Evolutionary conservation across 192 early-diverging fungal genomes (phyloP).

Genomic region (Phycomyces blakesleeanus): DNA sequence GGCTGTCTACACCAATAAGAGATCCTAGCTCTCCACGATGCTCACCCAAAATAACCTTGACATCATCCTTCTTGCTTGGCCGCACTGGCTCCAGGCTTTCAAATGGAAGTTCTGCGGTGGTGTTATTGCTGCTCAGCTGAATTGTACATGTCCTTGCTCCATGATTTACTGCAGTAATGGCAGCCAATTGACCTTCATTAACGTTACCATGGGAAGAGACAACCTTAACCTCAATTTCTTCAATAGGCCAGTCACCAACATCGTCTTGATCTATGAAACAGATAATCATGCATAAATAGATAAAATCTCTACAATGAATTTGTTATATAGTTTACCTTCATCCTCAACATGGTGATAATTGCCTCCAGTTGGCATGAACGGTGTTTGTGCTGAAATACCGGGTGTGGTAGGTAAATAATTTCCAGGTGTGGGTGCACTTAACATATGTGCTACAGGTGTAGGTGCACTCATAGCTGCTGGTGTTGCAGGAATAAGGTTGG

Average conservation of each 20-base stretch:
- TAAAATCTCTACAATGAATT: neutral
- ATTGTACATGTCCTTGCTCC: slow-evolving; percentile 44
- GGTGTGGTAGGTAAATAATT: slow-evolving; percentile 35
- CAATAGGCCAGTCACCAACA: slow-evolving; percentile 46
- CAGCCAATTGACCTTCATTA: slow-evolving; percentile 46
- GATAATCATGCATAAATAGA: neutral
- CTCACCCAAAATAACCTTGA: slow-evolving; percentile 62
- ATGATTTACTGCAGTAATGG: slow-evolving; percentile 48
- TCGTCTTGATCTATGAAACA: slow-evolving; percentile 8
- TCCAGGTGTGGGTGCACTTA: slow-evolving; percentile 43
- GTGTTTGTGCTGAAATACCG: slow-evolving; percentile 41
- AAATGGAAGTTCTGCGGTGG: slow-evolving; percentile 30
- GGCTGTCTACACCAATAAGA: slow-evolving; percentile 68
- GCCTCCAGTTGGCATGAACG: slow-evolving; percentile 45
- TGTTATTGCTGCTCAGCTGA: slow-evolving; percentile 32
- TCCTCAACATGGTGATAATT: slow-evolving; percentile 52
- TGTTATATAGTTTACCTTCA: slow-evolving; percentile 34
- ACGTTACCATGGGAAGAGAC: slow-evolving; percentile 33
- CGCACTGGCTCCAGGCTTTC: slow-evolving; percentile 49
- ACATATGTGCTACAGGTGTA: slow-evolving; percentile 43
- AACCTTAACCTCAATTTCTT: slow-evolving; percentile 50
- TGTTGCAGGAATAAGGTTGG: slow-evolving; percentile 45
- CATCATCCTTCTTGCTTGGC: slow-evolving; percentile 69
- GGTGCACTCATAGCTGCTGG: slow-evolving; percentile 53
- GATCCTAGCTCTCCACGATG: slow-evolving; percentile 57